Evolutionary conservation across 495 filamentous ascomycete genomes (phyloP), one percentile per base, ranked within the genome.

Genomic region (Neurospora sp.): DNA sequence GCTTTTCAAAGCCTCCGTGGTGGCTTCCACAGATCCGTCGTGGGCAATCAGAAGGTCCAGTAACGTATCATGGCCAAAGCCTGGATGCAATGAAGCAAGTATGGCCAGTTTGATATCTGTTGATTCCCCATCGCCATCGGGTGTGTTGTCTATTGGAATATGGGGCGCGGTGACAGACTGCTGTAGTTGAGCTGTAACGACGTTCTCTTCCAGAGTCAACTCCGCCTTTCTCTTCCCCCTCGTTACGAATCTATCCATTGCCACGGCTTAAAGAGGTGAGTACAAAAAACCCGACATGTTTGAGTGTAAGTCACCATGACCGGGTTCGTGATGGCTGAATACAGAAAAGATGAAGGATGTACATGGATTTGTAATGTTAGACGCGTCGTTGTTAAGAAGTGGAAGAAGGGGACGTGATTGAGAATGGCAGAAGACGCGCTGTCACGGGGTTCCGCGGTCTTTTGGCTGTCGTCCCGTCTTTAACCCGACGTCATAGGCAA

Each of bases 51-150:
- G 88, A 12, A 93, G 81, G 75, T 98, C 95, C 0, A 98, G 86
- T 0, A 97, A 86, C 2, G 85, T 81, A 27, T 89, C 87, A 72
- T 93, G 89, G 62, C 90, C 85, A 4, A 90, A 73, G 5, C 83
- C 73, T 0, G 92, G 89, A 76, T 93, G 87, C 2, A 98, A 86
- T 0, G 96, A 98, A 2, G 90, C 85, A 7, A 98, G 86, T 1
- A 94, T 86, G 3, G 94, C 94, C 4, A 98, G 82, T 78, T 97
- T 98, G 75, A 96, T 82, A 77, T 98, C 95, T 0, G 95, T 98
- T 5, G 92, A 91, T 23, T 95, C 92, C 18, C 93, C 82, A 39
- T 75, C 78, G 20, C 82, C 79, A 41, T 75, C 77, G 23, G 7
- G 12, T 8, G 0, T 14, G 7, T 35, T 31, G 6, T 66, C 12